Percentiles rank a stretch among this genome's conserved stretches.
These are phyloP conservation scores for Serendipita sp. DNA, from an alignment of 768 basidiomycete species.

Conservation along the genomic window DNA sequence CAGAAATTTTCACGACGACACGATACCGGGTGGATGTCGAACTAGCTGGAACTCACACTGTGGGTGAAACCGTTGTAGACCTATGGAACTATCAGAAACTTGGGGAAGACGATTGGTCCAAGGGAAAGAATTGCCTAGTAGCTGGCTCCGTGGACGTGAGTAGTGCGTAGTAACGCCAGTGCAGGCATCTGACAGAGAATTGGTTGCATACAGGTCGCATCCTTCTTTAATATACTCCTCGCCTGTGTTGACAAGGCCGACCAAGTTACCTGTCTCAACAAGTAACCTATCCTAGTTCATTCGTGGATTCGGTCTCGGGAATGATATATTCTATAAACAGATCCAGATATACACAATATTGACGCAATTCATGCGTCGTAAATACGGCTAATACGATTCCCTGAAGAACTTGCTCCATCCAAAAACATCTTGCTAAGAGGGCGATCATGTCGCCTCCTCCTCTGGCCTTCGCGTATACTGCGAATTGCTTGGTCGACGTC, in stretches of 20 bases:
- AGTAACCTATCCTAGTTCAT: not conserved
- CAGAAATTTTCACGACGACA: conserved; percentile 41
- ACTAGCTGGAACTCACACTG: conserved; percentile 42
- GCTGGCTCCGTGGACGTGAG: conserved; percentile 51
- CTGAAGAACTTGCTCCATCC: conserved; percentile 31
- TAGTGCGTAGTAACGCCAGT: conserved; percentile 1
- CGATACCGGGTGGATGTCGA: conserved; percentile 79
- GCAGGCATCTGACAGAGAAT: conserved; percentile 4
- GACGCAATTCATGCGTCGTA: not conserved
- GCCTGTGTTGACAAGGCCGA: conserved; percentile 45
- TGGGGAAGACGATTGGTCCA: conserved; percentile 52
- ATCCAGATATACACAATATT: too few species aligned
- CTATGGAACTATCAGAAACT: conserved; percentile 41
- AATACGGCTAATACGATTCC: conserved; percentile 1
- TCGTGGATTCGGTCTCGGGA: not conserved
- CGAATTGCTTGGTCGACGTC: conserved; percentile 74
- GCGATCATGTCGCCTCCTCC: conserved; percentile 30
- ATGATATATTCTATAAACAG: too few species aligned
- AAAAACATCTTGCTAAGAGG: conserved; percentile 68
- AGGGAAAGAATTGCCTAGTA: conserved; percentile 63
- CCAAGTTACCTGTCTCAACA: conserved; percentile 40
- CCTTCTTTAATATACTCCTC: conserved; percentile 50
- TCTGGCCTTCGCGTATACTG: conserved; percentile 53
- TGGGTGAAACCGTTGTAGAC: conserved; percentile 71
- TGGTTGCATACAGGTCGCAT: conserved; percentile 29